Evolutionary conservation across 176 grass and related monocot genomes (phyloP).

Genomic region (Cymbopogon citratus): DNA sequence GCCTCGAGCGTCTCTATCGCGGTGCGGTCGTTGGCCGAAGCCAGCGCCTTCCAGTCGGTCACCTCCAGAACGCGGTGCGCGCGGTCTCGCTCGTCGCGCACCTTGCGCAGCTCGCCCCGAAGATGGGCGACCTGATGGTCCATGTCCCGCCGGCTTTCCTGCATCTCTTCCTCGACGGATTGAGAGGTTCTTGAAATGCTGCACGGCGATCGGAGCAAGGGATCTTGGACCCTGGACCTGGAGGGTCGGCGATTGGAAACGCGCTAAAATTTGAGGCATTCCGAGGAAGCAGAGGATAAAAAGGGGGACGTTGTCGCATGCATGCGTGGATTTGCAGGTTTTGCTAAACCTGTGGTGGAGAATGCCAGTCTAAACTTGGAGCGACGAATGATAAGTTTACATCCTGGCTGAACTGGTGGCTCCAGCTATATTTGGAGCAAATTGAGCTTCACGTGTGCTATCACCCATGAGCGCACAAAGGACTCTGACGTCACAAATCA

Average conservation of each 20-base stretch:
- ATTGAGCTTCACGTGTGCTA: neutral
- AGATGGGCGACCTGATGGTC: constrained; percentile 53
- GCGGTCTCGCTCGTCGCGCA: constrained; percentile 46
- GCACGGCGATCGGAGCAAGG: neutral
- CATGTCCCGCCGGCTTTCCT: constrained; percentile 33
- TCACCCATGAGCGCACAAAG: neutral
- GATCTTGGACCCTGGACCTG: constrained; percentile 6
- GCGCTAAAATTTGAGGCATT: constrained; percentile 31
- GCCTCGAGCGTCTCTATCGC: constrained; percentile 46
- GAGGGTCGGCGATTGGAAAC: constrained; percentile 22
- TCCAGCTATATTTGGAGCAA: neutral
- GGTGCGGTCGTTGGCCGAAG: constrained; percentile 29
- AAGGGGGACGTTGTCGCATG: neutral
- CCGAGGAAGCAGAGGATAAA: constrained; percentile 19
- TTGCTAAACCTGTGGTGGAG: constrained; percentile 22
- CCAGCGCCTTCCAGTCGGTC: constrained; percentile 49
- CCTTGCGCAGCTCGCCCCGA: constrained; percentile 60
- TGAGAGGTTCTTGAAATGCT: neutral
- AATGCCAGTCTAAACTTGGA: constrained; percentile 24
- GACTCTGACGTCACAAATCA: too few relatives aligned
- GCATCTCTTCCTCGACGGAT: constrained; percentile 20
- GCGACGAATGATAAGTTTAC: neutral
- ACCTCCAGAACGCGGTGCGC: constrained; percentile 57
- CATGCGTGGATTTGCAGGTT: neutral
- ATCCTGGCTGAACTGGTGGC: neutral